Evolutionary conservation across 2,329 filamentous ascomycete species (phyloP), one percentile per base, ranked within the genome.

Genomic region (Exophiala sideris): DNA sequence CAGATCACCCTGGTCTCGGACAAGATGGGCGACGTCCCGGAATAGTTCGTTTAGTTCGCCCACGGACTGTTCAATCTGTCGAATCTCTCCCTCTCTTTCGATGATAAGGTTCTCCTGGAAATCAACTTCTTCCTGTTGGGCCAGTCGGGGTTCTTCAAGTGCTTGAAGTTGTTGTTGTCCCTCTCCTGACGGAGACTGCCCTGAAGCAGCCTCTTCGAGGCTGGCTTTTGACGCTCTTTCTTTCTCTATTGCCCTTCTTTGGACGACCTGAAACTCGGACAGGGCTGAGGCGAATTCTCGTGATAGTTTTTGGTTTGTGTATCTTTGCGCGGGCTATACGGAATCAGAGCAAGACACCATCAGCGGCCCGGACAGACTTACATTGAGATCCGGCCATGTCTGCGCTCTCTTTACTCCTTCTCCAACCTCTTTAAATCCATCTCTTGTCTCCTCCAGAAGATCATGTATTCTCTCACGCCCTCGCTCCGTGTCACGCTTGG

Each of bases 11-110:
- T 99, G 94, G 73, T 97, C 92, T 57, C 84, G 84, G 47, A 99
- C 91, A 71, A 99, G 96, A 71, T 96, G 91, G 44, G 92, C 94
- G n/a, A 99, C 91, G 75, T 99, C 92, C 59, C 91, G 82, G 79
- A 99, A 99, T 40, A 99, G 80, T 67, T 97, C 94, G 66, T 99
- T 99, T 59, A 99, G 77, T 67, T 99, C 94, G 51, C 88, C 88
- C 5, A 99, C 94, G 51, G 89, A 91, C 71, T 96, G 91, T 75
- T 97, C 94, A 66, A 99, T 99, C 69, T 95, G 95, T 58, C 91
- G 86, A 62, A 99, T 99, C 76, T 99, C 94, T 53, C 90, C 85
- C 72, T 99, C 94, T 50, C 95, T 91, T 78, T 99, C 92, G 57
- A 95, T 86, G 67, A 99, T 99, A 54, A 99, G 78, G 12, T 88